These are phyloP conservation scores for Graphiopsis chlorocephala DNA, from an alignment of 2,329 filamentous ascomycete species.

Conservation along the genomic window DNA sequence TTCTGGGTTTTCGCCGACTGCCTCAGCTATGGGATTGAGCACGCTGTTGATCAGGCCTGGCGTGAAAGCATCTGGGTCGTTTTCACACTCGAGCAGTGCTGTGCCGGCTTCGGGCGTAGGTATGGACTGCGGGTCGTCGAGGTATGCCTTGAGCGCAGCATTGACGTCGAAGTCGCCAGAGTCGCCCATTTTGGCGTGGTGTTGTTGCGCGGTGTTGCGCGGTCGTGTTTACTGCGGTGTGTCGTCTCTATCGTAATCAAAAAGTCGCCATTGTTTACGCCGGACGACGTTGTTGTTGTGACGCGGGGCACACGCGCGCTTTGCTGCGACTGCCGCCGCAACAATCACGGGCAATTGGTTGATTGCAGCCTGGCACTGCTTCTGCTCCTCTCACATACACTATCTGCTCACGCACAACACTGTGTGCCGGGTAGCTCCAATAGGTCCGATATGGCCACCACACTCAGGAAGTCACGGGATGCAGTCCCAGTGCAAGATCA, in stretches of 20 bases:
- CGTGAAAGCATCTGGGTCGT: slow-evolving; percentile 80
- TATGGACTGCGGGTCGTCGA: slow-evolving; percentile 84
- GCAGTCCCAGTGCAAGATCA: slow-evolving; percentile 25
- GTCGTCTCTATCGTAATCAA: slow-evolving; percentile 5
- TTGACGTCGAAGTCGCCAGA: slow-evolving; percentile 88
- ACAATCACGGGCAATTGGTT: neutral
- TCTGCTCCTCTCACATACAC: neutral
- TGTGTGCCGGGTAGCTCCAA: neutral
- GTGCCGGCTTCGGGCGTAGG: slow-evolving; percentile 81
- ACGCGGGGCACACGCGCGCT: slow-evolving; percentile 4
- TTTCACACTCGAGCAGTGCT: slow-evolving; percentile 85
- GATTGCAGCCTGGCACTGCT: neutral
- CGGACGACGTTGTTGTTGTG: neutral
- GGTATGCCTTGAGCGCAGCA: slow-evolving; percentile 92
- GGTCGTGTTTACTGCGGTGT: slow-evolving; percentile 10
- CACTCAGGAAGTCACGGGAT: slow-evolving; percentile 19
- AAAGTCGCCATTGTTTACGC: slow-evolving; percentile 4
- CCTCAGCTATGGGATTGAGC: slow-evolving; percentile 88
- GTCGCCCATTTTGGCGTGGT: slow-evolving; percentile 58
- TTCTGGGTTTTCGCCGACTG: slow-evolving; percentile 87
- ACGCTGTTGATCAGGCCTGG: slow-evolving; percentile 76
- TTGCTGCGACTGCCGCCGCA: neutral
- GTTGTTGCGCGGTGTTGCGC: neutral
- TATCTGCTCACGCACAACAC: neutral
- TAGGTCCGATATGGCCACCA: slow-evolving; percentile 24